Base-by-base conservation (phyloP, 352 stramenopile species). In the Pythium phragmiticola region DNA sequence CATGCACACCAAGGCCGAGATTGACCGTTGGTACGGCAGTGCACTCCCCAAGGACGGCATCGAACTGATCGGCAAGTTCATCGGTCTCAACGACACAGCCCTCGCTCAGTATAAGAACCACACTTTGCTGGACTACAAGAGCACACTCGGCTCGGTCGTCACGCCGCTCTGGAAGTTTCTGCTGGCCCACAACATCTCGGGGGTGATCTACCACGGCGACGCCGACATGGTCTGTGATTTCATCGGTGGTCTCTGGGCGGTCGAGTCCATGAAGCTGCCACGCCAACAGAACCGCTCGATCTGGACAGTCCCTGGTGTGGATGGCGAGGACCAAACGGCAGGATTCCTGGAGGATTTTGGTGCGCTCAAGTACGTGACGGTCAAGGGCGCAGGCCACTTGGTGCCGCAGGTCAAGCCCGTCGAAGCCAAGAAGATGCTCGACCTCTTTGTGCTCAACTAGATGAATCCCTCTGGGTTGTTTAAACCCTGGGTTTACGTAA, bases 301-400 rank as follows among this genome's bases (percentile, higher is more conserved):
- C 33, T 36, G 33, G 33, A 36, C 33, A 8, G 33, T 36, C 33
- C 33, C 33, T 36, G 33, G 33, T 36, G 33, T 36, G 33, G 70
- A 68, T 37, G 63, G 72, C 37, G 70, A 52, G n/a, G 65, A 72
- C 30, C 89, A 97, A 72, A 89, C 88, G 16, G 90, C 73, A 17
- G 90, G 90, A 8, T 90, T 95, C 55, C 70, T 92, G 9, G 78
- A 93, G 30, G 75, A 69, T 36, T 97, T 94, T 63, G 61, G 91
- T 5, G 5, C 12, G 42, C 42, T 48, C 4, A 48, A 48, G 42
- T 48, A 23, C n/a, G n/a, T n/a, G n/a, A n/a, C n/a, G n/a, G n/a
- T n/a, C n/a, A n/a, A n/a, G n/a, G n/a, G n/a, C n/a, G 42, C 42
- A 48, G 42, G 42, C 19, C 42, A 48, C 42, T 48, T 48, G 42